These are phyloP conservation scores for Aureobasidium sp. DNA, from an alignment of 2,329 filamentous ascomycete species.

Conservation along the genomic window DNA sequence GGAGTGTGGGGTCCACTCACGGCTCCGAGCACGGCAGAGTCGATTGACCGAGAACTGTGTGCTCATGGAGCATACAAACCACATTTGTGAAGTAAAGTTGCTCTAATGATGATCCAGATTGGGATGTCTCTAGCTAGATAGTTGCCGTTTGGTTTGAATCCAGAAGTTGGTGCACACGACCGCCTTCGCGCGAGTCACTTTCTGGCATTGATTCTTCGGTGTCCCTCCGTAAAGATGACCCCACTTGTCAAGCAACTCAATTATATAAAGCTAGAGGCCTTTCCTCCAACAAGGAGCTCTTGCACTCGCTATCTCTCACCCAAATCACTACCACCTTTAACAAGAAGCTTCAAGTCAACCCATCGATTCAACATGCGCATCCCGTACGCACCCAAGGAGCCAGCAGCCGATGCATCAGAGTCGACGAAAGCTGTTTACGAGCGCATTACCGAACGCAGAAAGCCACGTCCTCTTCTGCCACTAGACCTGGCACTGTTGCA, in stretches of 20 bases:
- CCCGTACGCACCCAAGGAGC: slow-evolving; percentile 53
- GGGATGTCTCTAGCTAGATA: background rate
- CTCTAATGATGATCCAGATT: background rate
- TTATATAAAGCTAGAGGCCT: background rate
- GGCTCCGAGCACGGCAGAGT: background rate
- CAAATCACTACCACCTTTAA: background rate
- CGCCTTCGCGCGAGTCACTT: background rate
- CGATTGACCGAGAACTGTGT: background rate
- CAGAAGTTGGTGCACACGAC: background rate
- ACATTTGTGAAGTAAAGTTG: background rate
- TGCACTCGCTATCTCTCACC: background rate
- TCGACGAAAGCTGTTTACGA: slow-evolving; percentile 44
- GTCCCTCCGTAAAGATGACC: background rate
- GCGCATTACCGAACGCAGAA: slow-evolving; percentile 57
- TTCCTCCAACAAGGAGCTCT: background rate
- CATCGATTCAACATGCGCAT: slow-evolving; percentile 48
- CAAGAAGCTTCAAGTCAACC: background rate
- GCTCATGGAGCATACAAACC: background rate
- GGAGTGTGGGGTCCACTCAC: background rate
- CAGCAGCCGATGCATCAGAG: slow-evolving; percentile 42
- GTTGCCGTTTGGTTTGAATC: background rate
- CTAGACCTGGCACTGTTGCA: slow-evolving; percentile 73
- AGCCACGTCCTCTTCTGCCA: slow-evolving; percentile 60
- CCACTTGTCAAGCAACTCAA: background rate
- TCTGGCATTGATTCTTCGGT: background rate